These are phyloP conservation scores for Thuidium tamariscinum DNA, from an alignment of 225 moss, liverwort and hornwort genomes.

Conservation along the genomic window DNA sequence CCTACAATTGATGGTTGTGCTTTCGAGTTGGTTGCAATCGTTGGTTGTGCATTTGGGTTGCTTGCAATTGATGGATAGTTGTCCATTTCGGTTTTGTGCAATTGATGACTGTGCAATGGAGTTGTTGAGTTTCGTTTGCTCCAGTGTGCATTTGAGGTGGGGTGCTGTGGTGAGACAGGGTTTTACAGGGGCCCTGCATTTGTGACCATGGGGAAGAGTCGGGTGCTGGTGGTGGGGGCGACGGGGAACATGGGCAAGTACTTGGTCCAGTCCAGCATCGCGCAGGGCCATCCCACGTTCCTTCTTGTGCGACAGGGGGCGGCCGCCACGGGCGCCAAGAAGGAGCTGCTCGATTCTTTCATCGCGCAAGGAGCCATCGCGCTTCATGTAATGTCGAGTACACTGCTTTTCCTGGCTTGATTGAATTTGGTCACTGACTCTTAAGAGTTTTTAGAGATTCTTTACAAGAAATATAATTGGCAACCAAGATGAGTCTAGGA, in stretches of 20 bases:
- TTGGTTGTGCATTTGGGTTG: neutral
- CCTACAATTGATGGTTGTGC: no score
- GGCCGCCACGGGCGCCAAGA: neutral
- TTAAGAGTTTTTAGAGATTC: neutral
- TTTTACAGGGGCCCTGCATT: neutral
- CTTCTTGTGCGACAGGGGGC: neutral
- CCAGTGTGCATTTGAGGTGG: no score
- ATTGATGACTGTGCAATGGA: neutral
- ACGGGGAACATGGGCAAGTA: neutral
- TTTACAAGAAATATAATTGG: neutral
- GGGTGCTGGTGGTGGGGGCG: constrained; percentile 2
- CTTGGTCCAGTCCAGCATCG: neutral
- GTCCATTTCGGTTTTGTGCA: neutral
- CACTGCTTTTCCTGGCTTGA: neutral
- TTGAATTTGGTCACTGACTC: neutral
- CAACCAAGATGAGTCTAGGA: neutral
- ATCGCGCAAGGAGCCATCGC: neutral
- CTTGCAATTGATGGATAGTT: neutral
- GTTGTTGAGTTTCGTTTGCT: no score
- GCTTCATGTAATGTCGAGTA: neutral
- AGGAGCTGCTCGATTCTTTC: neutral
- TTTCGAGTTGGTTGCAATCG: no score
- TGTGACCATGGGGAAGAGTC: neutral
- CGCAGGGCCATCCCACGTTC: neutral
- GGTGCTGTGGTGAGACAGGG: neutral